These are phyloP conservation scores for Lecanicillium sp. DNA, from an alignment of 2,329 filamentous ascomycete genomes.

Conservation along the genomic window DNA sequence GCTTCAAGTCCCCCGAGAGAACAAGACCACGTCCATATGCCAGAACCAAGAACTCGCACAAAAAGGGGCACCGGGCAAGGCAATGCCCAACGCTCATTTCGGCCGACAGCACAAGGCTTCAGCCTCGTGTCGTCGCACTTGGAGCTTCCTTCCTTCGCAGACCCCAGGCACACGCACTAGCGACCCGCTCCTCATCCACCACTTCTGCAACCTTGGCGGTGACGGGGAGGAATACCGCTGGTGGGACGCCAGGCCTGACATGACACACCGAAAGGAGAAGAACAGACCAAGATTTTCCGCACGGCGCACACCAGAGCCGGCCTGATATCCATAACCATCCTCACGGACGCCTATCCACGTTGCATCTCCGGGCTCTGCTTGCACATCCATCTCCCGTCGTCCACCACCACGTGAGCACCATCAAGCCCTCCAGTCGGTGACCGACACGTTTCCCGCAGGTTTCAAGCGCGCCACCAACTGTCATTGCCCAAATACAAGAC, in stretches of 20 bases:
- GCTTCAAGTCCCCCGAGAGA: too few relatives aligned
- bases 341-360: neutral
- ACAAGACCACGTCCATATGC: too few relatives aligned
- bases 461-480: neutral
- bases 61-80: too few relatives aligned
- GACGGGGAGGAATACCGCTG: neutral
- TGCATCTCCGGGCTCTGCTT: neutral
- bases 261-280: neutral
- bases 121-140: neutral
- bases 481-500: too few relatives aligned
- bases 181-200: neutral
- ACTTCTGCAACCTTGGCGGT: neutral
- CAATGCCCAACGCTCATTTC: neutral
- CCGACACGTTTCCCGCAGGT: constrained; percentile 1
- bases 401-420: neutral
- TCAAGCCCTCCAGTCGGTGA: neutral
- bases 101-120: neutral
- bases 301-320: neutral
- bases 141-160: neutral
- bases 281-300: neutral
- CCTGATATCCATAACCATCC: neutral
- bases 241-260: neutral
- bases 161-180: neutral
- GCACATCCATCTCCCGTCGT: neutral
- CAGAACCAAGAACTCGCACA: too few relatives aligned